Percentiles rank a stretch among this genome's conserved stretches.
These are phyloP conservation scores for Nadsonia fulvescens DNA, from an alignment of 805 yeast species.

Conservation along the genomic window DNA sequence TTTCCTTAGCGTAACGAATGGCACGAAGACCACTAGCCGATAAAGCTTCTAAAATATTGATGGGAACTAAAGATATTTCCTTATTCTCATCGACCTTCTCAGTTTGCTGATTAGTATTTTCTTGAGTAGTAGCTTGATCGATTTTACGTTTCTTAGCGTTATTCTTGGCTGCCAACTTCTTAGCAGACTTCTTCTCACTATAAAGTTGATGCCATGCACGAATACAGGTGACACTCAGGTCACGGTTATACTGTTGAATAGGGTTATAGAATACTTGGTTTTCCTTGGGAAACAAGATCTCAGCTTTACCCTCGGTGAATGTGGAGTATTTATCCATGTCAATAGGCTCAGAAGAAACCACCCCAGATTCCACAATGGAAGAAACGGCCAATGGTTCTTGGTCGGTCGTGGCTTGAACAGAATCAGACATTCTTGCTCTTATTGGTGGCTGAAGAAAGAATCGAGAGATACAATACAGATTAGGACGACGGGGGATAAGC, in stretches of 20 bases:
- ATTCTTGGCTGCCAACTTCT: slow-evolving; percentile 4
- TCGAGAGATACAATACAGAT: too few relatives aligned
- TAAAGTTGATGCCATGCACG: slow-evolving; percentile 68
- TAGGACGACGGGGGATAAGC: too few relatives aligned
- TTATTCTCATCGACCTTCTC: slow-evolving; percentile 7
- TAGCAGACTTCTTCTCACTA: slow-evolving; percentile 20
- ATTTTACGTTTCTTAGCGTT: slow-evolving; percentile 2
- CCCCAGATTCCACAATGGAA: neutral
- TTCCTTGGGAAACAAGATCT: slow-evolving; percentile 62
- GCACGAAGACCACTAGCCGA: slow-evolving; percentile 94
- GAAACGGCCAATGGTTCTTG: slow-evolving; percentile 1
- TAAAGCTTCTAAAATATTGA: slow-evolving; percentile 58
- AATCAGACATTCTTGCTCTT: too few relatives aligned
- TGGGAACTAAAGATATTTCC: slow-evolving; percentile 31
- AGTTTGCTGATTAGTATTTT: slow-evolving; percentile 1
- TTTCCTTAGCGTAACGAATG: slow-evolving; percentile 80
- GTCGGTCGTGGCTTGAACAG: slow-evolving; percentile 4
- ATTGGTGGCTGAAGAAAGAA: too few relatives aligned
- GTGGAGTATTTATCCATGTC: slow-evolving; percentile 8
- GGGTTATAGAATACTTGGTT: slow-evolving; percentile 88
- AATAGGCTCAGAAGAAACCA: slow-evolving; percentile 1
- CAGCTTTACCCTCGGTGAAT: slow-evolving; percentile 63
- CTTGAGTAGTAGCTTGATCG: neutral
- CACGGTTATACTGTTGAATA: slow-evolving; percentile 92
- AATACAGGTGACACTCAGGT: slow-evolving; percentile 67